These are phyloP conservation scores for Candida sojae DNA, from an alignment of 1,139 yeast genomes.

Conservation along the genomic window DNA sequence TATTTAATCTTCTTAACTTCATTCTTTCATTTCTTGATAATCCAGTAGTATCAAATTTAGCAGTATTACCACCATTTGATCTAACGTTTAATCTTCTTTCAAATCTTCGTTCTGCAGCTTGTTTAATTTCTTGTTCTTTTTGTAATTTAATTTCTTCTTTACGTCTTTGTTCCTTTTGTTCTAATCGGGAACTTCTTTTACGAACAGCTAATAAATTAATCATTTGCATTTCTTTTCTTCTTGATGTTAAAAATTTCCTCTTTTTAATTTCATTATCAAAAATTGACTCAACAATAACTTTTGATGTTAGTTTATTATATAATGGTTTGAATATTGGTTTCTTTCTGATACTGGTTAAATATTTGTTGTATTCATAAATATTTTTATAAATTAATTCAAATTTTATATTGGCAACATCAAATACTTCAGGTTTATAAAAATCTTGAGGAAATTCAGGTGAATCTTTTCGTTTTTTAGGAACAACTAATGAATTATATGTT, in stretches of 20 bases:
- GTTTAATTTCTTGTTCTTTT: constrained; percentile 29
- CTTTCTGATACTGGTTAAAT: constrained; percentile 21
- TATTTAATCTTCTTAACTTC: constrained; percentile 28
- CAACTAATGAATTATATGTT: constrained; percentile 29
- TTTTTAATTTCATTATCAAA: constrained; percentile 35
- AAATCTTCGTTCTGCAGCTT: constrained; percentile 39
- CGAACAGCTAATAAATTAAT: constrained; percentile 49
- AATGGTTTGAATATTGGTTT: constrained; percentile 19
- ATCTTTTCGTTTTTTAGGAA: constrained; percentile 43
- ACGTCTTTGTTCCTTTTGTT: constrained; percentile 50
- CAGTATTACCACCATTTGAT: constrained; percentile 3
- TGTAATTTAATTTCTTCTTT: constrained; percentile 38
- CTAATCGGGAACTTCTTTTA: constrained; percentile 50
- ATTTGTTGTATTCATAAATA: constrained; percentile 32
- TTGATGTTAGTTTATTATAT: constrained; percentile 18
- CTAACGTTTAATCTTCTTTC: constrained; percentile 35
- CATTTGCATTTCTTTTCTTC: constrained; percentile 50
- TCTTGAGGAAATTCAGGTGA: constrained; percentile 37
- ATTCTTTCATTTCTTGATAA: constrained; percentile 46
- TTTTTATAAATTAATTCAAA: constrained; percentile 37
- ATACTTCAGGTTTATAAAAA: constrained; percentile 25
- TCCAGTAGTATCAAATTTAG: constrained; percentile 9
- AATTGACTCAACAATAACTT: constrained; percentile 24
- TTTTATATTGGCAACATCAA: constrained; percentile 31
- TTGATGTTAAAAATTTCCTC: constrained; percentile 41